Conservation (phyloP, 768 basidiomycete genomes). For the Lactarius quietus region DNA sequence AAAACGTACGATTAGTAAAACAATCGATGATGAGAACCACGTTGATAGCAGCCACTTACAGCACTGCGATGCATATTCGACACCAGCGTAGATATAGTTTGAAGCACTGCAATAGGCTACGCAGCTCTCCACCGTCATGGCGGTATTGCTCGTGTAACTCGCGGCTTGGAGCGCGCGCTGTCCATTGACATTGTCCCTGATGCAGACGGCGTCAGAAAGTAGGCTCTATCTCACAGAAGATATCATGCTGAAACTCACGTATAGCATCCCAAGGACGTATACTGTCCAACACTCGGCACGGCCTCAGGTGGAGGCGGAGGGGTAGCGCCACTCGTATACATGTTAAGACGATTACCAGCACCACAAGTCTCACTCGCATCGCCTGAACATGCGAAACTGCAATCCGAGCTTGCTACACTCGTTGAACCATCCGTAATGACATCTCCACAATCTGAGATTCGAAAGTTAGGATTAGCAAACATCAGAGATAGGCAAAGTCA, state of each 20-base stretch:
- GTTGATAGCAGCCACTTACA: constrained; percentile 39
- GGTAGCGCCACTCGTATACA: constrained; percentile 58
- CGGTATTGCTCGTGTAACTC: constrained; percentile 41
- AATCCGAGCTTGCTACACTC: constrained; percentile 48
- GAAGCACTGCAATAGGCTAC: constrained; percentile 44
- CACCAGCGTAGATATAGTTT: constrained; percentile 60
- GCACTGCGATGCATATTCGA: constrained; percentile 66
- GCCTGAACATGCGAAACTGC: constrained; percentile 60
- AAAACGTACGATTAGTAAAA: too few relatives aligned
- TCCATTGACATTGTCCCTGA: constrained; percentile 52
- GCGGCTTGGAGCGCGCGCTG: constrained; percentile 53
- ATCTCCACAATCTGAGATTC: constrained; percentile 60
- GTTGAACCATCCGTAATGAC: constrained; percentile 44
- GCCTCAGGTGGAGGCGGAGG: constrained; percentile 56
- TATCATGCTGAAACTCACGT: constrained; percentile 40
- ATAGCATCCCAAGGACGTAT: constrained; percentile 66
- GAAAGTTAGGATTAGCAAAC: constrained; percentile 2
- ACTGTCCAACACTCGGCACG: constrained; percentile 53
- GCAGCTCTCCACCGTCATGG: constrained; percentile 61
- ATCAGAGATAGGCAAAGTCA: neutral
- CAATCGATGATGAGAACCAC: too few relatives aligned
- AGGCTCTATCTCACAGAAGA: neutral
- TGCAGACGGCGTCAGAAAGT: constrained; percentile 34
- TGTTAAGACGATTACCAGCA: constrained; percentile 52
- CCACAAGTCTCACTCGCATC: constrained; percentile 58